Percentiles rank a stretch among this genome's conserved stretches.
Evolutionary conservation across 768 basidiomycete genomes (phyloP).

Genomic region (Boletus patriciae): DNA sequence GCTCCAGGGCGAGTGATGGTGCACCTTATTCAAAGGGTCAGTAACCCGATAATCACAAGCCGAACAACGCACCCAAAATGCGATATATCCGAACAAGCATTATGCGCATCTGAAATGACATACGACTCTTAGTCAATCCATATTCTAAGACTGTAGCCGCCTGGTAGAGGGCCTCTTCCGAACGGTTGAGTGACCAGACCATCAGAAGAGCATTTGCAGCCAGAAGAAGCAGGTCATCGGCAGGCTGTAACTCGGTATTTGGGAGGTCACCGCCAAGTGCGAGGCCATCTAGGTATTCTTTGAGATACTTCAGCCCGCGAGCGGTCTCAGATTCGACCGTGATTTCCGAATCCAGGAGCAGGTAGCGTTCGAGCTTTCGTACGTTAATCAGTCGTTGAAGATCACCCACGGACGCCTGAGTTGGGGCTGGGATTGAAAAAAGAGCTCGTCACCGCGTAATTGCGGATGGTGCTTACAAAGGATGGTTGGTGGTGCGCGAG

Average conservation of each 20-base stretch:
- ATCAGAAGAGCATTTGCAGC: constrained; percentile 67
- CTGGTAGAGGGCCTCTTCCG: constrained; percentile 59
- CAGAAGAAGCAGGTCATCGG: constrained; percentile 80
- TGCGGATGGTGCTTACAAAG: constrained; percentile 43
- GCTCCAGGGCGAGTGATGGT: constrained; percentile 68
- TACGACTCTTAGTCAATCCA: constrained; percentile 67
- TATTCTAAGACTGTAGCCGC: constrained; percentile 71
- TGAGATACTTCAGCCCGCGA: constrained; percentile 52
- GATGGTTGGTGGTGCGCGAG: constrained; percentile 47
- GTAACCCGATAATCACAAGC: neutral
- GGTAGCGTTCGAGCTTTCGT: constrained; percentile 70
- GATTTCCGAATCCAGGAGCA: constrained; percentile 48
- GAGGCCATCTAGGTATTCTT: constrained; percentile 66
- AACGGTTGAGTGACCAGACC: constrained; percentile 56
- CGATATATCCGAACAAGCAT: constrained; percentile 81
- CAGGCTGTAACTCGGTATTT: constrained; percentile 79
- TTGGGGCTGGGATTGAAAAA: constrained; percentile 18
- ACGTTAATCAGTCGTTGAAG: constrained; percentile 72
- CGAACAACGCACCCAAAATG: constrained; percentile 57
- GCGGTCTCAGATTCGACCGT: constrained; percentile 56
- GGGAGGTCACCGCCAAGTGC: constrained; percentile 65
- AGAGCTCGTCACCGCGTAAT: constrained; percentile 7
- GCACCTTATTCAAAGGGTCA: constrained; percentile 52
- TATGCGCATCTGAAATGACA: constrained; percentile 76
- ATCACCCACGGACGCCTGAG: constrained; percentile 50